A percentile compares a stretch with the other conserved stretches of the same genome.
Evolutionary conservation across 805 yeast species (phyloP).

Genomic region (Starmera dryadoides): DNA sequence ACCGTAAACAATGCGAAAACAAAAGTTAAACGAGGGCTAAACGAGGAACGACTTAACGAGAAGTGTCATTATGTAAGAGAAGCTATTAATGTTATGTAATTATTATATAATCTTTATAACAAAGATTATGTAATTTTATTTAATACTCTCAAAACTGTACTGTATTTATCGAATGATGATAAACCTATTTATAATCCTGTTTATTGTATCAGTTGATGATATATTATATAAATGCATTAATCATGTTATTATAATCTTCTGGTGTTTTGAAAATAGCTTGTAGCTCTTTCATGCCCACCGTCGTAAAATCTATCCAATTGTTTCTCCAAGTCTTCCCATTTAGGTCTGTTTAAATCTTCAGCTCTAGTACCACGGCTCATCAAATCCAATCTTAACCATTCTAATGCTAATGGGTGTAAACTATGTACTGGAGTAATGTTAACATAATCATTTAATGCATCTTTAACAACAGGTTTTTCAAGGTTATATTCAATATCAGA

Average conservation of each 20-base stretch:
- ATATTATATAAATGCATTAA: too few relatives aligned
- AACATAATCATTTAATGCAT: constrained; percentile 17
- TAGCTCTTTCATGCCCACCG: constrained; percentile 35
- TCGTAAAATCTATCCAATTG: constrained; percentile 34
- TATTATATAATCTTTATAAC: too few relatives aligned
- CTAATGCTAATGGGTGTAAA: constrained; percentile 65
- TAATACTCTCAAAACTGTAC: too few relatives aligned
- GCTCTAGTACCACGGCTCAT: constrained; percentile 30
- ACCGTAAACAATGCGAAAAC: too few relatives aligned
- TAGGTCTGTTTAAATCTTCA: constrained; percentile 44
- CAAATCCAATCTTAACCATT: constrained; percentile 55
- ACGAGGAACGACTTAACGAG: too few relatives aligned
- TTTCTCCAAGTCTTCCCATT: constrained; percentile 47
- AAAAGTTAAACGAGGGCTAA: too few relatives aligned
- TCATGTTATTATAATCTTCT: constrained; percentile 18
- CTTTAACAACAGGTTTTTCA: constrained; percentile 8
- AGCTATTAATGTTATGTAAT: too few relatives aligned
- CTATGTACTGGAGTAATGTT: constrained; percentile 38
- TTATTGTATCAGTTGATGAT: too few relatives aligned
- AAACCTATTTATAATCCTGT: too few relatives aligned
- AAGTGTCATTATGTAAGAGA: too few relatives aligned
- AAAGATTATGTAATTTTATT: too few relatives aligned
- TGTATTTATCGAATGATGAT: too few relatives aligned
- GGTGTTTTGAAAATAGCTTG: constrained; percentile 44
- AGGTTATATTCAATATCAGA: constrained; percentile 17